Base-by-base conservation (phyloP, 2,329 filamentous ascomycete genomes). In the Apiospora aurea region DNA sequence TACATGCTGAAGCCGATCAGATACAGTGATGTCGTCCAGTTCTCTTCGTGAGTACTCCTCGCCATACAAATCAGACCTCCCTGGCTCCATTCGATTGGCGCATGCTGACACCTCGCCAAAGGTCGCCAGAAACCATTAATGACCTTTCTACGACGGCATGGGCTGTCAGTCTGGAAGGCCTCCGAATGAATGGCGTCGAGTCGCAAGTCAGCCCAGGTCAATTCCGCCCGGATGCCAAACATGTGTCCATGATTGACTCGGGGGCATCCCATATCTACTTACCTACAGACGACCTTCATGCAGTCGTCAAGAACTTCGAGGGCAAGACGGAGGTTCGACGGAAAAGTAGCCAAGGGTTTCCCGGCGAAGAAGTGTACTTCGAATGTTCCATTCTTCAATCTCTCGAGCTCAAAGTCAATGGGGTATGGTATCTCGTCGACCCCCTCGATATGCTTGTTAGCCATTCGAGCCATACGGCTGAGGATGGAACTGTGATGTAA, bases 261-360 rank as follows among this genome's bases (percentile, higher is more conserved):
- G 53, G 69, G 26, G 53, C 69, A n/a, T 47, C 69, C 14, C 53
- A 70, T n/a, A 66, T 70, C 41, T 66, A 70, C 43, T 26, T 70
- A 1, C 44, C 29, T 13, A 21, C 69, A 2, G 26, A 41, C 10
- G 69, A 70, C 49, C 66, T 69, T 11, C 26, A 47, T 18, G 69
- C 41, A 21, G 53, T 70, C 13, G 57, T 66, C 13, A 43, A 43
- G 26, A 44, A 47, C 16, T 70, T 70, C 26, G 38, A 66, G 7
- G 69, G 69, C 16, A 70, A 49, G 24, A 70, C 41, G 38, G 51
- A 70, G 13, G 24, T 66, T 44, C 49, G 69, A 8, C 41, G 21
- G 29, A 69, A 47, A 18, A 34, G 26, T 10, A 24, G 4, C 34
- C 66, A 69, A 18, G 49, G 14, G 1, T 43, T 34, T 11, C 18